These are phyloP conservation scores for Vitis hybrid DNA, from an alignment of 177 flowering plant genomes.

Conservation along the genomic window DNA sequence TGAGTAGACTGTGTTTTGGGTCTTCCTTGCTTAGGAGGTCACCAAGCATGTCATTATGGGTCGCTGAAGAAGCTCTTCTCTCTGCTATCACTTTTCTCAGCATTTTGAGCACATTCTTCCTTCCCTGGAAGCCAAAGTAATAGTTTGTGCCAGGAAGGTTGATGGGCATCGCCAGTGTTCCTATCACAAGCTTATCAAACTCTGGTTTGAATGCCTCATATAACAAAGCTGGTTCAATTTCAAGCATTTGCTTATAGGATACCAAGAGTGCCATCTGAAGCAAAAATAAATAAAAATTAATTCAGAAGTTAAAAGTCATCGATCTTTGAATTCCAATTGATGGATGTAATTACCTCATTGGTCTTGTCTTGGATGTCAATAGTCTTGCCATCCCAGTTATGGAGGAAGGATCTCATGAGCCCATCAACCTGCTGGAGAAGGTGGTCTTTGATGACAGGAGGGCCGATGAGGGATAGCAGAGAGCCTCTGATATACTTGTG, in stretches of 20 bases:
- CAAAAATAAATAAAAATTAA: not conserved
- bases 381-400: slow-evolving; percentile 50
- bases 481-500: slow-evolving; percentile 73
- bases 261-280: slow-evolving; percentile 68
- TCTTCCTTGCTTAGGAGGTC: slow-evolving; percentile 36
- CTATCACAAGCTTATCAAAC: slow-evolving; percentile 59
- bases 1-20: slow-evolving; percentile 32
- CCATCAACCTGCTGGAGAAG: slow-evolving; percentile 53
- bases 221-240: slow-evolving; percentile 34
- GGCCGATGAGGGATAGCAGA: slow-evolving; percentile 48
- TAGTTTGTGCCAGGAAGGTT: slow-evolving; percentile 72
- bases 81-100: slow-evolving; percentile 44
- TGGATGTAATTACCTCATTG: slow-evolving; percentile 44
- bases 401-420: slow-evolving; percentile 59
- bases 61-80: slow-evolving; percentile 45
- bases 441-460: slow-evolving; percentile 48
- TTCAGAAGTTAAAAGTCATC: not conserved
- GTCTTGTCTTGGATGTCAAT: slow-evolving; percentile 65
- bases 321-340: not conserved
- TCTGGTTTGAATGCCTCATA: slow-evolving; percentile 46
- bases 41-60: slow-evolving; percentile 47
- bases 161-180: slow-evolving; percentile 73
- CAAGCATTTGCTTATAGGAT: slow-evolving; percentile 52
- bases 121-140: slow-evolving; percentile 52
- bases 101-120: slow-evolving; percentile 43